These are phyloP conservation scores for Herpetospermum pedunculosum DNA, from an alignment of 306 rosid genomes.

Conservation along the genomic window DNA sequence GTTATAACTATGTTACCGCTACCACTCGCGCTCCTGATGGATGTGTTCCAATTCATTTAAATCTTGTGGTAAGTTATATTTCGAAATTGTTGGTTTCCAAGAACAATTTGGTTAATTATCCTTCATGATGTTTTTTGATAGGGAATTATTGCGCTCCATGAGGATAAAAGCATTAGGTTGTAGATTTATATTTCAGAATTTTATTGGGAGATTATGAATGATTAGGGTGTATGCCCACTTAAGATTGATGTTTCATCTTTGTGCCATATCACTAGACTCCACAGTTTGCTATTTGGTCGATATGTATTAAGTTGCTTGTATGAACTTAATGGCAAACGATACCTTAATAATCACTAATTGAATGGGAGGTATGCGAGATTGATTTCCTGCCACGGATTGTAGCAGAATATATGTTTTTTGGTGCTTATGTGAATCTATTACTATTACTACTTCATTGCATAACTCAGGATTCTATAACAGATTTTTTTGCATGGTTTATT, in stretches of 20 bases:
- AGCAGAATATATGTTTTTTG: neutral
- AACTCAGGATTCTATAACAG: neutral
- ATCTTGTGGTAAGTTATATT: conserved; percentile 62
- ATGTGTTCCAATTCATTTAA: conserved; percentile 71
- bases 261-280: neutral
- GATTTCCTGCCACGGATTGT: neutral
- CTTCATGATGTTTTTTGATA: neutral
- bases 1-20: conserved; percentile 26
- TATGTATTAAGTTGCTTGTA: neutral
- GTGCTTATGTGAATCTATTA: neutral
- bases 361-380: neutral
- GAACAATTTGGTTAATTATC: neutral
- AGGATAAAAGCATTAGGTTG: neutral
- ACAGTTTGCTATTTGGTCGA: neutral
- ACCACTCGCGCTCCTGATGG: conserved; percentile 69
- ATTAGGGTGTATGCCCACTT: neutral
- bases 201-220: neutral
- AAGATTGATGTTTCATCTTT: neutral
- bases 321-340: neutral
- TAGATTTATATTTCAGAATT: neutral
- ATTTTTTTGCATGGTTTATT: neutral
- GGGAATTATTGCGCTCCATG: neutral
- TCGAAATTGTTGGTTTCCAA: neutral
- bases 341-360: neutral
- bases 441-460: neutral